A percentile compares a stretch with the other conserved stretches of the same genome.
These are phyloP conservation scores for Phaeomoniella chlamydospora DNA, from an alignment of 2,329 filamentous ascomycete genomes.

Conservation along the genomic window DNA sequence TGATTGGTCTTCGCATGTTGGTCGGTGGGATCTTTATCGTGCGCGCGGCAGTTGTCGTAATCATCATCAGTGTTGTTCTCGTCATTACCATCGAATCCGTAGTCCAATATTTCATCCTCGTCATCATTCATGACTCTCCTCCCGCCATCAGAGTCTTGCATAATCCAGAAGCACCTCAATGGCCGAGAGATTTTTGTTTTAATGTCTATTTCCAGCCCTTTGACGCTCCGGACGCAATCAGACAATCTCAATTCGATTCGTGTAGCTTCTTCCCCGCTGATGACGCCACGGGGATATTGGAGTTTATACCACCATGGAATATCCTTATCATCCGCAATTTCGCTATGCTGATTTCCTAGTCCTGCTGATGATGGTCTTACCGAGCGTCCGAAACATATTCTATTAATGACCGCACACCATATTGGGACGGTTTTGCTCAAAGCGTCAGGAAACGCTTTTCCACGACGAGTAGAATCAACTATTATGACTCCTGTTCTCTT, in stretches of 20 bases:
- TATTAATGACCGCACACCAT: slow-evolving; percentile 82
- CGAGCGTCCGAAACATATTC: slow-evolving; percentile 45
- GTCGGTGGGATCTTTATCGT: slow-evolving; percentile 28
- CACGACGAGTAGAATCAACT: slow-evolving; percentile 82
- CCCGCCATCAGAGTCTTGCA: neutral
- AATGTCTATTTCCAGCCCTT: neutral
- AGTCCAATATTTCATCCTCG: too few relatives aligned
- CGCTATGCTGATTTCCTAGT: slow-evolving; percentile 2
- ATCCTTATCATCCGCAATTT: neutral
- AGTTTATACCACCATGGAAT: neutral
- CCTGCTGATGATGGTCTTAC: neutral
- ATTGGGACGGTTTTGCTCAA: slow-evolving; percentile 87
- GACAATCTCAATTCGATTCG: slow-evolving; percentile 12
- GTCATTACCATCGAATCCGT: too few relatives aligned
- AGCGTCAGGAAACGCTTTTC: slow-evolving; percentile 90
- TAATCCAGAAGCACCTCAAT: neutral
- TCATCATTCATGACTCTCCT: neutral
- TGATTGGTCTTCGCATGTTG: slow-evolving; percentile 21
- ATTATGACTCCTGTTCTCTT: slow-evolving; percentile 51
- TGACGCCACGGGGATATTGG: neutral
- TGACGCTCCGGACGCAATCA: slow-evolving; percentile 30
- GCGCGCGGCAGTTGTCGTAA: too few relatives aligned
- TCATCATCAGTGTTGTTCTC: too few relatives aligned
- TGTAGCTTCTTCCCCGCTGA: neutral
- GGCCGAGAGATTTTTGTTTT: neutral